Evolutionary conservation across 768 basidiomycete genomes (phyloP), one percentile per base, ranked within the genome.

Genomic region (Heimioporus sp.): DNA sequence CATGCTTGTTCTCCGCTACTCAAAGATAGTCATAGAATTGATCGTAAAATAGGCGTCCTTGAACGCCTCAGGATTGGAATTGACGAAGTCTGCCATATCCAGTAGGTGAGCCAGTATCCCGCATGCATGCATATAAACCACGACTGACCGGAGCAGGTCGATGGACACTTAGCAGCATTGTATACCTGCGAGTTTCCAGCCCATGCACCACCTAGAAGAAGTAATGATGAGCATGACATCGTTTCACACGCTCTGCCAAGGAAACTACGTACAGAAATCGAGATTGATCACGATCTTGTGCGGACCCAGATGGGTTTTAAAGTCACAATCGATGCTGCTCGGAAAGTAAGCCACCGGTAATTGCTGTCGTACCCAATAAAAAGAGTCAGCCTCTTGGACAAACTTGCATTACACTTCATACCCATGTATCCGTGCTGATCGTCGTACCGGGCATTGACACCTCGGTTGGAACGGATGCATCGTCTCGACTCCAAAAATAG

Each of bases 281-380:
- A 66, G 59, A 57, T 89, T 82, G 58, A 90, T 83, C 54, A 87
- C 72, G 50, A 87, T 87, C 54, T 80, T 82, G 60, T 87, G 78
- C 1, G 73, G 54, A 10, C 75, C 70, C 57, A 89, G 82, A 51
- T 82, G 70, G 43, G 73, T 68, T 43, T 71, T 54, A 41, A 91
- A 74, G 53, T 85, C 69, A 61, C 87, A 91, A 45, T 72, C 67
- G 3, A 71, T 77, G 58, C 72, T 76, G 10, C 57, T 49, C 16
- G 86, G 85, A 70, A 87, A 90, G 58, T 74, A 75, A 2, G 86
- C 87, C 1, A 65, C 59, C 4, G 86, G 86, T 0, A 67, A 76
- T 10, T 86, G 84, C 83, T 84, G 31, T 9, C 16, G 7, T 5
- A 21, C 13, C 39, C n/a, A 38, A 17, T 9, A 38, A 43, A 10